These are phyloP conservation scores for Cutaneotrichosporon curvatum DNA, from an alignment of 1,284 basidiomycete genomes.

Conservation along the genomic window DNA sequence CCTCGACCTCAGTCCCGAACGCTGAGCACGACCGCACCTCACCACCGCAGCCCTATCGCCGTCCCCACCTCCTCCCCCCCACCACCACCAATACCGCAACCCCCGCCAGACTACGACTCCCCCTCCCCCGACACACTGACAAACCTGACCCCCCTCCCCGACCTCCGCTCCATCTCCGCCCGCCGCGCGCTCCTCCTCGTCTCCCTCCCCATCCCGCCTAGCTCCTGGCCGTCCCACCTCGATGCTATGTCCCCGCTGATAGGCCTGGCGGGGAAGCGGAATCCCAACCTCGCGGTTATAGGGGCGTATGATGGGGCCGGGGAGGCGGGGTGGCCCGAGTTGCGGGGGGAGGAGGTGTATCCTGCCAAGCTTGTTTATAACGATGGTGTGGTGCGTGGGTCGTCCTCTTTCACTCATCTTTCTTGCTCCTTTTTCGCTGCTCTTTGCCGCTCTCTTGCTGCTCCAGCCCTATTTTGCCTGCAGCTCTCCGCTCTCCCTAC, in stretches of 20 bases:
- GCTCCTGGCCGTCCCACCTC: slow-evolving; percentile 34
- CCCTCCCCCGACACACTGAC: neutral
- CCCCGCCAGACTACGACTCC: neutral
- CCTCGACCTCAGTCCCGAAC: too few species aligned
- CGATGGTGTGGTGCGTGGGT: slow-evolving; percentile 23
- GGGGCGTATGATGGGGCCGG: slow-evolving; percentile 32
- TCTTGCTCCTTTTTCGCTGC: too few species aligned
- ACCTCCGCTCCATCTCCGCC: slow-evolving; percentile 19
- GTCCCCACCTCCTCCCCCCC: neutral
- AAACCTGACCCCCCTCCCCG: neutral
- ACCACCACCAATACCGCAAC: neutral
- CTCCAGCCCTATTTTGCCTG: too few species aligned
- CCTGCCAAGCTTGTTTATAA: slow-evolving; percentile 29
- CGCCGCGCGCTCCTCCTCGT: slow-evolving; percentile 32
- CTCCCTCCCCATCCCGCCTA: slow-evolving; percentile 30
- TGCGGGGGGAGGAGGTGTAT: slow-evolving; percentile 21
- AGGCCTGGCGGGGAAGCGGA: slow-evolving; percentile 20
- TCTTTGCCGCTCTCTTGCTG: too few species aligned
- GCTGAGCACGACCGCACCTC: too few species aligned
- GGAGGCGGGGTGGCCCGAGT: neutral
- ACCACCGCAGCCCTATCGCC: neutral
- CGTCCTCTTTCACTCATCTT: too few species aligned
- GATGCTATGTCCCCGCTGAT: slow-evolving; percentile 33
- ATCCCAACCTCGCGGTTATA: slow-evolving; percentile 24
- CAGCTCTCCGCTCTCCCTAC: too few species aligned